Evolutionary conservation across 2,329 filamentous ascomycete genomes (phyloP).

Genomic region (Botrytis pseudocinerea): DNA sequence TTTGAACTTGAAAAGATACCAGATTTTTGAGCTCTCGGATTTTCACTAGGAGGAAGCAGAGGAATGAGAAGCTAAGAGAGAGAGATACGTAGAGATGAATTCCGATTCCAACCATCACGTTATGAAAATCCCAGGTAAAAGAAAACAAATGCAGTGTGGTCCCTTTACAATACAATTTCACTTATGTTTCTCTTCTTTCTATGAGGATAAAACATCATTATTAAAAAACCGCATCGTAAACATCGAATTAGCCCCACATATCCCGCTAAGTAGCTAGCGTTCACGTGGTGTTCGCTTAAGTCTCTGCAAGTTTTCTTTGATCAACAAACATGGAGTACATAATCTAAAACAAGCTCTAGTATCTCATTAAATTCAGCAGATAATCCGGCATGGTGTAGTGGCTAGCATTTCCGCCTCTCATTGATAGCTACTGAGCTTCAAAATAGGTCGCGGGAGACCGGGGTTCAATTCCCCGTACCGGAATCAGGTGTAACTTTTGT

Average conservation of each 20-base stretch:
- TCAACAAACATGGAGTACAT: not conserved
- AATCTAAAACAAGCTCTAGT: rapidly evolving
- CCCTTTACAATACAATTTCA: not conserved
- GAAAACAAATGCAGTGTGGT: not conserved
- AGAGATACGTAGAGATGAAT: not conserved
- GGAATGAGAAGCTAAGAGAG: not conserved
- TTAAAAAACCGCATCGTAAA: not conserved
- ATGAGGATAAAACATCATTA: not conserved
- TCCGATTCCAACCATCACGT: not conserved
- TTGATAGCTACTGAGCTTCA: not conserved
- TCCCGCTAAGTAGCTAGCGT: not conserved
- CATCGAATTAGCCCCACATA: not conserved
- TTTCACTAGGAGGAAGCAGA: not conserved
- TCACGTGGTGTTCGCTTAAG: not conserved
- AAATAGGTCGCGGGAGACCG: not conserved
- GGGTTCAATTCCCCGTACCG: conserved; percentile 15
- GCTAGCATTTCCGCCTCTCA: conserved; percentile 21
- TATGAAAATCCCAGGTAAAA: not conserved
- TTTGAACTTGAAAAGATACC: not conserved
- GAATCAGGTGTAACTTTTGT: rapidly evolving
- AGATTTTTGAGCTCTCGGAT: not conserved
- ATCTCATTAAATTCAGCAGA: not conserved
- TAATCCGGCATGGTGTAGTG: conserved; percentile 18
- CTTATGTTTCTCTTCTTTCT: not conserved
- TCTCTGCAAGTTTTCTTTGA: not conserved